These are phyloP conservation scores for Lumnitzera littorea DNA, from an alignment of 345 rosid genomes.

Conservation along the genomic window DNA sequence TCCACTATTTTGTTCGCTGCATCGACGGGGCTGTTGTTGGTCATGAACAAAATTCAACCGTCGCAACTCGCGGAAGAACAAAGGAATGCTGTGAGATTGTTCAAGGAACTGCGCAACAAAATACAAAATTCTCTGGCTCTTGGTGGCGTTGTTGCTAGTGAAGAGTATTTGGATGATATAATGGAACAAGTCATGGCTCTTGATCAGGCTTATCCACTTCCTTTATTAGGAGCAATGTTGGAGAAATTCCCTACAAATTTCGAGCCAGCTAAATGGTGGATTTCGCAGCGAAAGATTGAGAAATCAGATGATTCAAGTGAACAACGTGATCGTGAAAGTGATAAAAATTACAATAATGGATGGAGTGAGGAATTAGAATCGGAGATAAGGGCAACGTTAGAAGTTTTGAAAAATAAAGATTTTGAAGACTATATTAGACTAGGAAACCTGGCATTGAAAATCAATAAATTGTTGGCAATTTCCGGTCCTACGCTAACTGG, in stretches of 20 bases:
- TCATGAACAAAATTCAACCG: slow-evolving; percentile 57
- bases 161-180: slow-evolving; percentile 13
- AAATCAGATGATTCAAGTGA: background rate
- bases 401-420: slow-evolving; percentile 37
- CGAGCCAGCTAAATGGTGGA: slow-evolving; percentile 24
- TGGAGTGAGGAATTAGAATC: slow-evolving; percentile 14
- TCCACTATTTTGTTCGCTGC: slow-evolving; percentile 34
- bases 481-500: slow-evolving; percentile 13
- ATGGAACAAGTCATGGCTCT: slow-evolving; percentile 21
- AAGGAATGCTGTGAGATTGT: slow-evolving; percentile 34
- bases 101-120: slow-evolving; percentile 26
- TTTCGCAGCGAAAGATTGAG: background rate
- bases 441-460: slow-evolving; percentile 18
- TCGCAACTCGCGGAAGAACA: slow-evolving; percentile 56
- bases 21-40: slow-evolving; percentile 27
- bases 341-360: slow-evolving; percentile 3
- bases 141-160: background rate
- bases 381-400: slow-evolving; percentile 11
- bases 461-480: slow-evolving; percentile 8
- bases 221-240: slow-evolving; percentile 22
- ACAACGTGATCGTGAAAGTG: background rate
- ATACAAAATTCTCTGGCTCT: slow-evolving; percentile 13
- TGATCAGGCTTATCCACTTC: slow-evolving; percentile 24
- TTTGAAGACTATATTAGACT: slow-evolving; percentile 33
- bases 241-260: slow-evolving; percentile 22